Conservation (phyloP, 2,329 filamentous ascomycete species). For the Lasiodiplodia sp. region DNA sequence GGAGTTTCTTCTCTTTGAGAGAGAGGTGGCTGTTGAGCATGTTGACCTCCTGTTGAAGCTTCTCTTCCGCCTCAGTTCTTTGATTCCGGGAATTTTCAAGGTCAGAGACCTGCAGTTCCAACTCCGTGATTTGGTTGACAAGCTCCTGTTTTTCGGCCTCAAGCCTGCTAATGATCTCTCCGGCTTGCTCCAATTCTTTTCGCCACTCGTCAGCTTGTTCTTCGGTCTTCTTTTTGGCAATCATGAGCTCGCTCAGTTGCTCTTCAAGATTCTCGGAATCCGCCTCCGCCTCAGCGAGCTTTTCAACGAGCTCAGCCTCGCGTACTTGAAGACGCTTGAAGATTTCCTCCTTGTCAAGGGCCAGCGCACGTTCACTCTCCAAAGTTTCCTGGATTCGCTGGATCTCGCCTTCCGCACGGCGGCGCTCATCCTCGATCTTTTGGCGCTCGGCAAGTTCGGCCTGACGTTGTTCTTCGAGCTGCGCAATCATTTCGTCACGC, state of each 20-base stretch:
- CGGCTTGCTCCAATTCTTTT: conserved; percentile 88
- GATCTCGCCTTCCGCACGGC: conserved; percentile 86
- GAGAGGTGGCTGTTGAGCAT: conserved; percentile 90
- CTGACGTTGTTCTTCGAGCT: conserved; percentile 83
- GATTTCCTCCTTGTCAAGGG: conserved; percentile 97
- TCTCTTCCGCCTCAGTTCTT: conserved; percentile 77
- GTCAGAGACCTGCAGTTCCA: conserved; percentile 75
- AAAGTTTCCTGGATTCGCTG: conserved; percentile 90
- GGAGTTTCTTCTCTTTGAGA: conserved; percentile 87
- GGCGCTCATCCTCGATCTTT: conserved; percentile 87
- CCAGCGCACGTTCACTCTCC: conserved; percentile 93
- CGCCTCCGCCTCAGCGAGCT: conserved; percentile 87
- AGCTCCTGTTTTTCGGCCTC: conserved; percentile 86
- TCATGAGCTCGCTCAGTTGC: conserved; percentile 86
- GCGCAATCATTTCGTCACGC: conserved; percentile 89
- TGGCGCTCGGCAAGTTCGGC: conserved; percentile 77
- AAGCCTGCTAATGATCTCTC: conserved; percentile 81
- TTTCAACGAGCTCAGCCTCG: conserved; percentile 92
- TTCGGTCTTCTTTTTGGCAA: conserved; percentile 87
- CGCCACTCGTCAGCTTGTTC: conserved; percentile 81
- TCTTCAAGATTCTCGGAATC: conserved; percentile 95
- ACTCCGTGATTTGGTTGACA: conserved; percentile 68
- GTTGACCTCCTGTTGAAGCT: conserved; percentile 81
- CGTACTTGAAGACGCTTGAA: conserved; percentile 93
- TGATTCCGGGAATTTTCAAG: conserved; percentile 75